Percentiles rank a stretch among this genome's conserved stretches.
phyloP scores from a whole-genome alignment of 2,329 filamentous ascomycete genomes.

The Ophiostoma fasciatum region DNA sequence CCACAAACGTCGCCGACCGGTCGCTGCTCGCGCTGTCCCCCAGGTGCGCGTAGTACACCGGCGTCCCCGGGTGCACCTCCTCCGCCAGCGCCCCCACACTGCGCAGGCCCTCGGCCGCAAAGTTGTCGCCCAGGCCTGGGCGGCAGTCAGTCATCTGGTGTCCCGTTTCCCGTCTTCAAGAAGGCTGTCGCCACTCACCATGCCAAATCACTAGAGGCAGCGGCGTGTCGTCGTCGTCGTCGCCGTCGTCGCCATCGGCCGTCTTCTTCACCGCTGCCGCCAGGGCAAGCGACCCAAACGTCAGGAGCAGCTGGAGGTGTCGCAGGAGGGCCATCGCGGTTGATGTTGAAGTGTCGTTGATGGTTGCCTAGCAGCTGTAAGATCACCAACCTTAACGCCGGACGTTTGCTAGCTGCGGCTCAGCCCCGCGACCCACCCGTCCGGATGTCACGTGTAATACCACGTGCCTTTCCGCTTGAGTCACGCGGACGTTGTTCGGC shows the following conservation, averaged over 20 bases:
- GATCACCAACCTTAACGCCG: too few relatives aligned
- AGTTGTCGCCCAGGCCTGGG: constrained; percentile 51
- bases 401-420: too few relatives aligned
- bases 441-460: too few relatives aligned
- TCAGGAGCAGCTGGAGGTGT: constrained; percentile 15
- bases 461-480: constrained; percentile 2
- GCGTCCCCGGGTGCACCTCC: constrained; percentile 63
- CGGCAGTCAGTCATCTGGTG: constrained; percentile 22
- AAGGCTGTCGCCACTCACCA: constrained; percentile 24
- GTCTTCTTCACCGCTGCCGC: constrained; percentile 18
- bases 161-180: too few relatives aligned
- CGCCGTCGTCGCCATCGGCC: constrained; percentile 11
- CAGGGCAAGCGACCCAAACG: constrained; percentile 19
- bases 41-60: constrained; percentile 66
- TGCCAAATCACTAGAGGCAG: constrained; percentile 94
- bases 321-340: constrained; percentile 15
- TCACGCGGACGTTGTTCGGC: neutral
- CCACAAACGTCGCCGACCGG: constrained; percentile 74
- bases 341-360: neutral
- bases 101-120: constrained; percentile 59
- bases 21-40: constrained; percentile 52
- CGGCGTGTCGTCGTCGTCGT: constrained; percentile 44
- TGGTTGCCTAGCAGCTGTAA: too few relatives aligned
- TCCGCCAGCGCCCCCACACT: constrained; percentile 57
- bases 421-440: too few relatives aligned